A percentile compares a stretch with the other conserved stretches of the same genome.
phyloP scores from a whole-genome alignment of 441 rosid genomes.

The Populus hybrid region DNA sequence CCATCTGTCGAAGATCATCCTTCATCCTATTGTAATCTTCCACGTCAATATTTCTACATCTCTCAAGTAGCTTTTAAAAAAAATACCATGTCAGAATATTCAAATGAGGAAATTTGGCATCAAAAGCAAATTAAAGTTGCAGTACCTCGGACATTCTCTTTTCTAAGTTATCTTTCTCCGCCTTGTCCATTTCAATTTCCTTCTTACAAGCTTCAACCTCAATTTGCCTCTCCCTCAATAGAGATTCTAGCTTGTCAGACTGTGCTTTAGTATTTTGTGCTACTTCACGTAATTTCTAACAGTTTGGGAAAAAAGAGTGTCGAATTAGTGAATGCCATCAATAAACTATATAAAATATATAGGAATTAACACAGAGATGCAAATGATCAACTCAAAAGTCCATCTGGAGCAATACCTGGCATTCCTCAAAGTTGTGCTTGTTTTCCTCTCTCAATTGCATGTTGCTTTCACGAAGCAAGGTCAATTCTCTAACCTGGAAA shows the following conservation, averaged over 20 bases:
- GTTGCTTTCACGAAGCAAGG: slow-evolving; percentile 94
- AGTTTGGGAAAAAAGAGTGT: slow-evolving; percentile 10
- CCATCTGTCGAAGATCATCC: slow-evolving; percentile 55
- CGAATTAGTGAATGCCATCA: slow-evolving; percentile 8
- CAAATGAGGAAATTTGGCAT: slow-evolving; percentile 11
- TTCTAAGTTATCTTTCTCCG: slow-evolving; percentile 61
- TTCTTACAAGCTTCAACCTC: slow-evolving; percentile 72
- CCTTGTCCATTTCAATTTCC: slow-evolving; percentile 63
- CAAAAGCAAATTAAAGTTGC: slow-evolving; percentile 17
- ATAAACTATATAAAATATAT: not conserved
- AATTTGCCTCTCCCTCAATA: slow-evolving; percentile 58
- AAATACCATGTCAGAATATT: slow-evolving; percentile 21
- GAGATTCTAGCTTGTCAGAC: slow-evolving; percentile 49
- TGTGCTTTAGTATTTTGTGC: slow-evolving; percentile 61
- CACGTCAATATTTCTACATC: slow-evolving; percentile 60
- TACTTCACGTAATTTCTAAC: slow-evolving; percentile 79
- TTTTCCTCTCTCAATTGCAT: slow-evolving; percentile 97
- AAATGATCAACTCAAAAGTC: not conserved
- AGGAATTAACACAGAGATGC: not conserved
- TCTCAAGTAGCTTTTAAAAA: slow-evolving; percentile 64
- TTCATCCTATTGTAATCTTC: slow-evolving; percentile 79
- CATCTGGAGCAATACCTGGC: slow-evolving; percentile 53
- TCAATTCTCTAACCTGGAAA: slow-evolving; percentile 84
- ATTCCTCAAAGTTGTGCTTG: slow-evolving; percentile 94
- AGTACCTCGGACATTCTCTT: slow-evolving; percentile 80